Evolutionary conservation across 1,284 basidiomycete genomes (phyloP), one percentile per base, ranked within the genome.

Genomic region (Mycena citricolor): DNA sequence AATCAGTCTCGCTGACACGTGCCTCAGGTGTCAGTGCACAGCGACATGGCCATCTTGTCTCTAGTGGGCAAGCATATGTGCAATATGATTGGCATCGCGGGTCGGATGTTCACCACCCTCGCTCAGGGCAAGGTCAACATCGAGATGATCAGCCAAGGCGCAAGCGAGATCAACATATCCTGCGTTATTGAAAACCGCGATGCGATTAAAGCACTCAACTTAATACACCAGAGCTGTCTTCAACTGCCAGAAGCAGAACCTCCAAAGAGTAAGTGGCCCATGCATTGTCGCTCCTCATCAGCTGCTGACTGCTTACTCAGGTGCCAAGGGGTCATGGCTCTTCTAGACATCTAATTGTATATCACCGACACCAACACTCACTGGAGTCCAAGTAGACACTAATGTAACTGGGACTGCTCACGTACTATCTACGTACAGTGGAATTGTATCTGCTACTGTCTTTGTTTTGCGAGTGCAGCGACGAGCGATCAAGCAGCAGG

Each of bases 131-230:
- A 88, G 60, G 84, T 99, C 62, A 99, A 99, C 66, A 97, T 99
- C 59, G 95, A 99, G 72, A 98, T 98, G 95, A 98, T 99, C 68
- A 89, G 85, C 54, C 97, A 99, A 62, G 97, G 94, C 20, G 94
- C 95, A 25, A 94, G 89, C 64, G 95, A 99, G 74, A 98, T 99
- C 67, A 99, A 99, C 61, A 94, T 94, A 55, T 90, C 86, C n/a
- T 93, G 90, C 63, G 95, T 99, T 37, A 94, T 99, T 51, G 84
- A 90, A 39, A 80, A 80, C 31, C 79, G 83, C 54, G 90, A 97
- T 60, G 86, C 94, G 0, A 76, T 92, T 59, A 98, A 97, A 69
- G 95, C 95, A n/a, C 76, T 98, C 42, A 98, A 98, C 64, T 69
- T 98, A 53, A 97, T 98, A 44, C 95, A 99, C 67, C 90, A 91